phyloP scores from a whole-genome alignment of 306 rosid species.

The Cicer yamashitae region DNA sequence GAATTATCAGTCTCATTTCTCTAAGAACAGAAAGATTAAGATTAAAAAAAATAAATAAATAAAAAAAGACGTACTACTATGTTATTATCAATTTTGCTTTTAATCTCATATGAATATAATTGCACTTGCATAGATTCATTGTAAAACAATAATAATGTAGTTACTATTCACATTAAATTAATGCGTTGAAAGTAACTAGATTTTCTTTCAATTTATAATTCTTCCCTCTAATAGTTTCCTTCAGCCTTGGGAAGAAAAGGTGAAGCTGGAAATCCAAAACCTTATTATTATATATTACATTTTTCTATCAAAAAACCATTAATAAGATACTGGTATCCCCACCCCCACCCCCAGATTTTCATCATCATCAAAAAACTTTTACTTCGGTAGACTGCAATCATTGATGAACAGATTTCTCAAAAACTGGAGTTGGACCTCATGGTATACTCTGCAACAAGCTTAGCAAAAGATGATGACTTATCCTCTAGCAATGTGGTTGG shows the following conservation, averaged over 20 bases:
- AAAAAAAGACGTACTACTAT: too few species aligned
- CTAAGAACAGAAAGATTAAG: too few species aligned
- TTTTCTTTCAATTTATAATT: conserved; percentile 5
- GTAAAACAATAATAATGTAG: not conserved
- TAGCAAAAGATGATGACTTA: conserved; percentile 76
- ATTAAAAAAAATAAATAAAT: too few species aligned
- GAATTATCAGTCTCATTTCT: too few species aligned
- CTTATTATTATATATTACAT: conserved; percentile 21
- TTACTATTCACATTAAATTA: not conserved
- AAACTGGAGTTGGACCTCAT: conserved; percentile 60
- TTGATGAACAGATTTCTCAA: conserved; percentile 36
- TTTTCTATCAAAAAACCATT: conserved; percentile 14
- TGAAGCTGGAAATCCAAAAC: conserved; percentile 2
- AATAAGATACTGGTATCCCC: not conserved
- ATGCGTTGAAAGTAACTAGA: conserved; percentile 2
- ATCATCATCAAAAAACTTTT: not conserved
- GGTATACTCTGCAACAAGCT: conserved; percentile 82
- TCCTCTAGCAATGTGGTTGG: conserved; percentile 72
- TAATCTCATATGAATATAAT: not conserved
- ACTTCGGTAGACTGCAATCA: conserved; percentile 9
- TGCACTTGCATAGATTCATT: too few species aligned
- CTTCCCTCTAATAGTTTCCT: not conserved
- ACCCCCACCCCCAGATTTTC: conserved; percentile 27
- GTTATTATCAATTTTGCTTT: too few species aligned
- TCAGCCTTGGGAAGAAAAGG: not conserved